phyloP scores from a whole-genome alignment of 2,329 filamentous ascomycete genomes.

The Waltergamsia citrina region DNA sequence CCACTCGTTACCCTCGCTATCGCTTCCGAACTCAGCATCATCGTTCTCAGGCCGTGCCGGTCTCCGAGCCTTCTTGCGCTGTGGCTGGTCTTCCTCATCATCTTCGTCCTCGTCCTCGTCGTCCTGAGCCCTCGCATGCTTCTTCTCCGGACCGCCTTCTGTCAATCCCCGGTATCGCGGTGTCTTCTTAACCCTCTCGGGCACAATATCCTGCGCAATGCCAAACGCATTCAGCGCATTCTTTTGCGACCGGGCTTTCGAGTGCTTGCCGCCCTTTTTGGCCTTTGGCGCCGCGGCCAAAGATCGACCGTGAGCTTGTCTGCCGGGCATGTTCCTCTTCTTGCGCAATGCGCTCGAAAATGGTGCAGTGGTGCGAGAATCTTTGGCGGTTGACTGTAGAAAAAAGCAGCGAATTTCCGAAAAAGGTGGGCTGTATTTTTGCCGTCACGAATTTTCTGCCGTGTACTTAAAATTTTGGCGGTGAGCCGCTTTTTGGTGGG shows the following conservation, averaged over 20 bases:
- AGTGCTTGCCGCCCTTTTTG: constrained; percentile 18
- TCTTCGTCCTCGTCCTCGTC: constrained; percentile 44
- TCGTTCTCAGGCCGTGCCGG: constrained; percentile 38
- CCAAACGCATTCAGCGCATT: constrained; percentile 49
- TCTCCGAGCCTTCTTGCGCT: constrained; percentile 30
- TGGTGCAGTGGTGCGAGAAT: too few species aligned
- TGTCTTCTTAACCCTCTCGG: constrained; percentile 34
- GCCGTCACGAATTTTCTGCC: constrained; percentile 15
- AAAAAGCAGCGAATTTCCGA: too few species aligned
- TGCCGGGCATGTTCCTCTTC: constrained; percentile 48
- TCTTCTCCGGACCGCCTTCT: constrained; percentile 33
- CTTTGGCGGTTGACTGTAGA: too few species aligned
- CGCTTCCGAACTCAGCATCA: constrained; percentile 64
- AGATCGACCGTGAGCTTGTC: constrained; percentile 48
- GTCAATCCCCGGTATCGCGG: constrained; percentile 36
- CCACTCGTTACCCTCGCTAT: constrained; percentile 83
- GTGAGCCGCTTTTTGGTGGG: constrained; percentile 8
- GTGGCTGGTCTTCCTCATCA: constrained; percentile 38
- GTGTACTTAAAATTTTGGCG: constrained; percentile 16
- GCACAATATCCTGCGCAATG: constrained; percentile 43
- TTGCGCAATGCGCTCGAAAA: constrained; percentile 2
- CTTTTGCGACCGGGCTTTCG: constrained; percentile 37
- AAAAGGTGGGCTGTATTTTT: constrained; percentile 1
- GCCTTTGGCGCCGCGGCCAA: constrained; percentile 28
- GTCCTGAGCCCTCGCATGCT: constrained; percentile 25